Evolutionary conservation across 2,329 filamentous ascomycete genomes (phyloP), one percentile per base, ranked within the genome.

Genomic region (Huntiella decipiens): DNA sequence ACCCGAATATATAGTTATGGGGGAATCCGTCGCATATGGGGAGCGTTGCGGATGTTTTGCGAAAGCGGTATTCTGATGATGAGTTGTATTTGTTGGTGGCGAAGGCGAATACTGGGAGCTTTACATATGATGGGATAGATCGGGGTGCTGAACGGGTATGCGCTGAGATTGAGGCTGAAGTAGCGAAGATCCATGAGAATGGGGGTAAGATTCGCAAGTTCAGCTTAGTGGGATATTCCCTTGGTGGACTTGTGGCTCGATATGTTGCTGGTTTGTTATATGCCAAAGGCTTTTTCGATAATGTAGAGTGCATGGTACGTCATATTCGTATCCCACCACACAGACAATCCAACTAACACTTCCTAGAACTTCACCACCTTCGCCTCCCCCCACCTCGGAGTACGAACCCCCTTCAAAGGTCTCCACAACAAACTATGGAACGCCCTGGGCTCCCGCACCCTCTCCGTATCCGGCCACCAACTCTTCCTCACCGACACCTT

Each of bases 401-500:
- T 82, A 1, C 69, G 80, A 43, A 74, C 76, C 1, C 82, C 82
- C 1, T 61, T 77, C 38, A 73, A 71, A 40, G 81, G 81, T 12
- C 71, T 71, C 63, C 66, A 71, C 47, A 77, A 75, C 56, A 73
- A 70, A 57, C 63, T 81, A 48, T 95, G 68, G 77, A 96, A 96
- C 57, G 72, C 80, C n/a, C 60, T 96, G 3, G 88, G 85, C 38
- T 79, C 85, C 1, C 71, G 81, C 47, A 85, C 80, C 0, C 63
- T 96, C 4, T 92, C 83, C 48, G 77, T 74, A 56, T 93, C 85
- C 0, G 50, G 88, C 4, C 71, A 79, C 43, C 88, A 96, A 58
- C 67, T 96, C 7, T 96, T 95, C 59, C 77, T 77, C 47, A 81
- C 91, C 50, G 88, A 96, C 63, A 66, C 71, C 4, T 95, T 95